Evolutionary conservation across 2,329 filamentous ascomycete genomes (phyloP).

Genomic region (Colletotrichum higginsianum): DNA sequence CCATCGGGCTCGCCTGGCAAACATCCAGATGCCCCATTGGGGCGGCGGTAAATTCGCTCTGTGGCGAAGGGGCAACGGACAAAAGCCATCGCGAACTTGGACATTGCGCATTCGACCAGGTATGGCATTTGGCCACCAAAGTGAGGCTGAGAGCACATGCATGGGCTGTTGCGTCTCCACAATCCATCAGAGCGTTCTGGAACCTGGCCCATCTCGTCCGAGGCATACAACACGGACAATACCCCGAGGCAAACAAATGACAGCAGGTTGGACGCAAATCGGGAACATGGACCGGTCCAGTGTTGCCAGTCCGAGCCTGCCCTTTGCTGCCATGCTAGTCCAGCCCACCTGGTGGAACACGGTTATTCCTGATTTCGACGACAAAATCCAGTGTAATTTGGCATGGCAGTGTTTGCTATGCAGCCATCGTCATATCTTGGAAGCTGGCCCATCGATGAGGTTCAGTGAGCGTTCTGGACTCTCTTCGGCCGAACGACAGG

Average conservation of each 20-base stretch:
- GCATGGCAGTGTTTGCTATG: constrained; percentile 9
- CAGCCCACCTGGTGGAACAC: constrained; percentile 14
- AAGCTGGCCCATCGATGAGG: constrained; percentile 10
- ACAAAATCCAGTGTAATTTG: constrained; percentile 1
- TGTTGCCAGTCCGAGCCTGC: neutral
- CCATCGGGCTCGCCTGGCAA: constrained; percentile 1
- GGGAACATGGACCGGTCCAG: constrained; percentile 21
- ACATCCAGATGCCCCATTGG: constrained; percentile 13
- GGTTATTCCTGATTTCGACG: neutral
- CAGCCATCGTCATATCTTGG: constrained; percentile 29
- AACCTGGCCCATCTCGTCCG: constrained; percentile 33
- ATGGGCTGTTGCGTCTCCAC: constrained; percentile 32
- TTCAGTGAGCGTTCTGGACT: constrained; percentile 35
- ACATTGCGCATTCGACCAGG: constrained; percentile 36
- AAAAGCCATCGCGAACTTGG: constrained; percentile 30
- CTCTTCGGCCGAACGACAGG: constrained; percentile 25
- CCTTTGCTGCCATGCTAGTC: neutral
- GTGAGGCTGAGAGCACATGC: constrained; percentile 34
- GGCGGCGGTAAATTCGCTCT: constrained; percentile 9
- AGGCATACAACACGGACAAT: constrained; percentile 4
- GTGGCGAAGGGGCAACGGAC: constrained; percentile 20
- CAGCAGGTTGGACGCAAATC: constrained; percentile 1
- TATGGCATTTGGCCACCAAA: constrained; percentile 33
- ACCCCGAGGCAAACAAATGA: neutral
- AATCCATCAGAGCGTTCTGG: constrained; percentile 38